phyloP scores from a whole-genome alignment of 2,329 filamentous ascomycete species.

The Arthrobotrys sinensis region DNA sequence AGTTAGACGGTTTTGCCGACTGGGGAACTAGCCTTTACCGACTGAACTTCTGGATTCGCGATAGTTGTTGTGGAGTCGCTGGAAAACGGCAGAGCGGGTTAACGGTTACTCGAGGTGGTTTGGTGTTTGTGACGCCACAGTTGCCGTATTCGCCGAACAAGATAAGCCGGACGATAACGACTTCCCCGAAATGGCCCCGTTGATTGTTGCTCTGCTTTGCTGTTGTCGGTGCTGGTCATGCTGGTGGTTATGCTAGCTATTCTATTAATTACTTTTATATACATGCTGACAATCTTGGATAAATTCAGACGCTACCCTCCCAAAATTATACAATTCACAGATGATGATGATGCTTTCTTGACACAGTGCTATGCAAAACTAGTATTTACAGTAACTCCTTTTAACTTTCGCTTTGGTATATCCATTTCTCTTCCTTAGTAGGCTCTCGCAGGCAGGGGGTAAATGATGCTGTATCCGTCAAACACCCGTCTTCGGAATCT shows the following conservation, averaged over 20 bases:
- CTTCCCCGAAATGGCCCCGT: not conserved
- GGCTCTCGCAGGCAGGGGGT: not conserved
- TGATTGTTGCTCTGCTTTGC: not conserved
- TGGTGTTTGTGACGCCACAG: not conserved
- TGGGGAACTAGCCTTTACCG: not conserved
- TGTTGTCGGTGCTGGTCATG: not conserved
- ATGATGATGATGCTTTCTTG: not conserved
- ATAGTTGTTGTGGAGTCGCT: not conserved
- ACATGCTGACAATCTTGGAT: constrained; percentile 6
- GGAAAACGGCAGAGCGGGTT: not conserved
- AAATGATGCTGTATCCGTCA: not conserved
- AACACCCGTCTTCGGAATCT: constrained; percentile 10
- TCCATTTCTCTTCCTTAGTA: not conserved
- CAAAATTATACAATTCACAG: not conserved
- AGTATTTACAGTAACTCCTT: constrained; percentile 17
- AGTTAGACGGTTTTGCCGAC: not conserved
- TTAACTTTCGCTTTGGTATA: not conserved
- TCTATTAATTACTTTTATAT: constrained; percentile 33
- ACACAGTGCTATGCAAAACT: constrained; percentile 12
- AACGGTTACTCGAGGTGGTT: not conserved
- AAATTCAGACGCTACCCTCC: constrained; percentile 12
- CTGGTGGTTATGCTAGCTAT: not conserved
- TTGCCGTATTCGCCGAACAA: constrained; percentile 8
- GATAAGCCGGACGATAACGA: constrained; percentile 4
- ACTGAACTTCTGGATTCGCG: constrained; percentile 6